Conservation (phyloP, 2,329 filamentous ascomycete species). For the Sporothrix curviconia region DNA sequence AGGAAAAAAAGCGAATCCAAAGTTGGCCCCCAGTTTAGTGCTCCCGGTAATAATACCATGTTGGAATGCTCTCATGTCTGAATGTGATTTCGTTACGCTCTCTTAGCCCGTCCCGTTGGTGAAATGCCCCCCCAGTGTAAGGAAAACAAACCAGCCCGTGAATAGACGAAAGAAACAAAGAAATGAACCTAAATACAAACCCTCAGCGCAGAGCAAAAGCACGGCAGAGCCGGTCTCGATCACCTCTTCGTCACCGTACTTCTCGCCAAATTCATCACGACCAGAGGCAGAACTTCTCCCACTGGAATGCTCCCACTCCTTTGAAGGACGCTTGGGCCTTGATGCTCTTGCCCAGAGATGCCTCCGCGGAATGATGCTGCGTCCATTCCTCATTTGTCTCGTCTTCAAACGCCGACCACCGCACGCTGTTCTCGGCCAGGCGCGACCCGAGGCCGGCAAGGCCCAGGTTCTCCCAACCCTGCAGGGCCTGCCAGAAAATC, state of each 20-base stretch:
- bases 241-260: slow-evolving; percentile 46
- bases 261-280: slow-evolving; percentile 69
- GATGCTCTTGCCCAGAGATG: slow-evolving; percentile 61
- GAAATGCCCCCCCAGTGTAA: neutral
- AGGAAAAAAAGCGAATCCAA: neutral
- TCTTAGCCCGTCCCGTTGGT: neutral
- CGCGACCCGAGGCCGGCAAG: slow-evolving; percentile 76
- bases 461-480: slow-evolving; percentile 87
- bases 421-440: slow-evolving; percentile 88
- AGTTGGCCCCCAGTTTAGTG: neutral
- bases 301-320: slow-evolving; percentile 73
- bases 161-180: slow-evolving; percentile 16
- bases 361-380: slow-evolving; percentile 64
- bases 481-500: slow-evolving; percentile 92
- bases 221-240: no score
- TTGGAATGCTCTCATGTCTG: slow-evolving; percentile 7
- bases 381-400: slow-evolving; percentile 64
- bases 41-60: neutral
- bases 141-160: neutral
- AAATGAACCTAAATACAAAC: neutral
- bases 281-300: slow-evolving; percentile 87
- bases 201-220: no score
- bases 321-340: slow-evolving; percentile 67
- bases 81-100: slow-evolving; percentile 5
- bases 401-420: slow-evolving; percentile 86